Evolutionary conservation across 345 rosid genomes (phyloP), one percentile per base, ranked within the genome.

Genomic region (Reutealis trisperma): DNA sequence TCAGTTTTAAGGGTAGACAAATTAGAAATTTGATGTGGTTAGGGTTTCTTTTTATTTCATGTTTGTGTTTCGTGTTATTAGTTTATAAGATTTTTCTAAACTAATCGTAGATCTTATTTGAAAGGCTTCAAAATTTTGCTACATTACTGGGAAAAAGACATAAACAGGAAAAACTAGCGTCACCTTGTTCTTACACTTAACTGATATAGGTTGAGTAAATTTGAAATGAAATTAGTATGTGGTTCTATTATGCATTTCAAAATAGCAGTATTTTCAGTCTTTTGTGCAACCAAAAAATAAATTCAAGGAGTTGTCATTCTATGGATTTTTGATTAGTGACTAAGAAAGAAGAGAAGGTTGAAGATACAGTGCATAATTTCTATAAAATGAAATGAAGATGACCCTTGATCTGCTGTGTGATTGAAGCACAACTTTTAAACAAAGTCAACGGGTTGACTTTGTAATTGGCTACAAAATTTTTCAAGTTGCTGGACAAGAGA

Each of bases 161-260:
- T n/a, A 16, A 34, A 34, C 6, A 22, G 16, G 60, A 55, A 70
- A 54, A 52, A 4, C 0, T 71, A 32, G 34, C 60, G 34, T 37
- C 62, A 71, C 22, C 42, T 60, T 42, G 47, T 54, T 71, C 27
- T 71, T 27, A 51, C 42, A 71, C 30, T 63, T 21, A 70, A n/a
- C 16, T 25, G 37, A 71, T 22, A 19, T 52, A 6, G 54, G 27
- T 71, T 41, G 21, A 34, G 24, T 32, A 58, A 55, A 32, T 42
- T 71, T 34, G 34, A 47, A 49, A 25, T 13, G 59, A 24, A 69
- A 49, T 22, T 65, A 41, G n/a, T 32, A 30, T 3, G 25, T 9
- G 60, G 44, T 54, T 70, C 13, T 4, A 4, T 45, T 3, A 24
- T 15, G 51, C 30, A 18, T 37, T 74, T 52, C 16, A 41, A 54